Base-by-base conservation (phyloP, 2,329 filamentous ascomycete species). In the Calonectria montana region DNA sequence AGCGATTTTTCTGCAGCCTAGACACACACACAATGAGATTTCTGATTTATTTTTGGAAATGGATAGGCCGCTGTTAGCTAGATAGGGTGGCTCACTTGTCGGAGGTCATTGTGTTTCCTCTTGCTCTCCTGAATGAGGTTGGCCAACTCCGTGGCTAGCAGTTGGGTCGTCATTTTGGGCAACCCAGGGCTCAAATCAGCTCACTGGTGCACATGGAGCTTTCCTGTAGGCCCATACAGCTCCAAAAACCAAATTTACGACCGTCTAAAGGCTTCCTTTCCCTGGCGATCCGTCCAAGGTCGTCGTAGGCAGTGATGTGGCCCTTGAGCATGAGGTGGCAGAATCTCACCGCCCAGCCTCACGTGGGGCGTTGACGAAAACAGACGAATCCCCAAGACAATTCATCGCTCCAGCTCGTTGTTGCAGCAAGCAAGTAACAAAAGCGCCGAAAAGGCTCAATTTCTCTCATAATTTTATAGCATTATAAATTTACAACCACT, bases 111-210 rank as follows among this genome's bases (percentile, higher is more conserved):
- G 83, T 98, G 93, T 85, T 97, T 98, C 80, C 96, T 91, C 85
- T 97, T 98, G 82, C 96, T 97, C 87, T 99, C 97, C 84, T 97
- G 94, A 79, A 98, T 93, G 82, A 98, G 91, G 86, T 94, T 97
- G 80, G 93, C 91, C 83, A 98, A 91, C 89, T 98, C 96, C 70
- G 94, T 92, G 81, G 93, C 92, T 80, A 98, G 90, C 80, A 98
- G 92, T 89, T 97, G 94, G 80, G 95, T 93, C 83, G 95, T 97
- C 95, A 98, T 98, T 80, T 86, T 92, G 83, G 75, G 74, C 77
- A 71, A 70, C 65, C 67, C 70, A 59, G 75, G 69, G 68, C 47
- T 70, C 61, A 57, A 72, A 71, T 68, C 69, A 63, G 77, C 79
- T 79, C 78, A 76, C 72, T 41, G 67, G 53, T 71, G 78, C 78